Conservation (phyloP, 495 filamentous ascomycete genomes). For the Eremomyces bilateralis region DNA sequence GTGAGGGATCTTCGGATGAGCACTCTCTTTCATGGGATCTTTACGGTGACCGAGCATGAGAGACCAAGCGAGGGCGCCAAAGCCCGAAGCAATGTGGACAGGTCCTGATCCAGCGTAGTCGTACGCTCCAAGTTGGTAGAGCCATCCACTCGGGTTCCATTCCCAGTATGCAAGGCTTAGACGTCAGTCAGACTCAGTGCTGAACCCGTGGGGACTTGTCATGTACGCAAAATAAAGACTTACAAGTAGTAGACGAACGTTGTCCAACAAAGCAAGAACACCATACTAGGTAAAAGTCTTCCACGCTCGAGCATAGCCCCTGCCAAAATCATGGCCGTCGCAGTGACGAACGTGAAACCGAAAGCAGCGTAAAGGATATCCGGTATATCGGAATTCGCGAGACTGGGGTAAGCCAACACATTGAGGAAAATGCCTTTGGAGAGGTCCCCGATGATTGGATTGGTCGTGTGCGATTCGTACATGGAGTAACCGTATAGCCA, state of each 20-base stretch:
- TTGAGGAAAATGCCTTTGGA: slow-evolving; percentile 9
- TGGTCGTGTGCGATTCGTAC: slow-evolving; percentile 9
- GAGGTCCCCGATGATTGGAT: slow-evolving; percentile 11
- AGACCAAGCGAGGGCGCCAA: slow-evolving; percentile 23
- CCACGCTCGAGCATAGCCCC: slow-evolving; percentile 12
- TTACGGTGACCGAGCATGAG: slow-evolving; percentile 8
- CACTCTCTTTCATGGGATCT: slow-evolving; percentile 2
- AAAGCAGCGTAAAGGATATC: slow-evolving; percentile 12
- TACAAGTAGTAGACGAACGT: slow-evolving; percentile 11
- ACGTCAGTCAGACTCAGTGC: not conserved
- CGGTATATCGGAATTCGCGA: slow-evolving; percentile 11
- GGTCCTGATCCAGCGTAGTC: slow-evolving; percentile 92
- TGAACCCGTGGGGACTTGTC: no score
- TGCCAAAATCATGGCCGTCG: slow-evolving; percentile 11
- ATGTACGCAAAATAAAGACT: not conserved
- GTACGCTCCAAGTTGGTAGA: slow-evolving; percentile 51
- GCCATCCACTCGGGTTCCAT: slow-evolving; percentile 12
- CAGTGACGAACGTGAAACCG: slow-evolving; percentile 11
- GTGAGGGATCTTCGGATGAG: slow-evolving; percentile 6
- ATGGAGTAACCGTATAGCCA: slow-evolving; percentile 14
- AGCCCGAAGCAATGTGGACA: slow-evolving; percentile 81
- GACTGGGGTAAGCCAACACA: slow-evolving; percentile 9
- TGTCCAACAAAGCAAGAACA: slow-evolving; percentile 11
- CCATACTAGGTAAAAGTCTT: slow-evolving; percentile 6
- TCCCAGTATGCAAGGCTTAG: slow-evolving; percentile 9